A percentile compares a stretch with the other conserved stretches of the same genome.
These are phyloP conservation scores for Sphaerostilbella broomeana DNA, from an alignment of 2,329 filamentous ascomycete species.

Conservation along the genomic window DNA sequence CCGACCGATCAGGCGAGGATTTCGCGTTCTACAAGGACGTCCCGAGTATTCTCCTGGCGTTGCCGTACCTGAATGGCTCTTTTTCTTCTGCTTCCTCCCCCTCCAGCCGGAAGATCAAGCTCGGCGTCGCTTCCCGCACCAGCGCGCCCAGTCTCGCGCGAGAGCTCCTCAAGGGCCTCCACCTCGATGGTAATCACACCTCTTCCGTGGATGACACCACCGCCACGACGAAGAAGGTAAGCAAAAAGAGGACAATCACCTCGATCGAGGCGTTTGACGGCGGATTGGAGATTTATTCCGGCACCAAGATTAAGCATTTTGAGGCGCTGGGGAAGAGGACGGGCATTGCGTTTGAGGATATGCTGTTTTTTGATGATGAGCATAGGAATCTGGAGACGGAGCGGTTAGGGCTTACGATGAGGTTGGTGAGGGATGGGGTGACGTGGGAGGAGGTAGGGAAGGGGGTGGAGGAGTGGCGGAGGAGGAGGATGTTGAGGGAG, in stretches of 20 bases:
- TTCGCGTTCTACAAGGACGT: constrained; percentile 68
- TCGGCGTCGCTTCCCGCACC: constrained; percentile 78
- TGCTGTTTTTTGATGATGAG: constrained; percentile 97
- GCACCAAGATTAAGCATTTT: constrained; percentile 82
- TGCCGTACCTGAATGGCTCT: constrained; percentile 28
- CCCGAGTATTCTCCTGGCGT: constrained; percentile 57
- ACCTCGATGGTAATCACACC: constrained; percentile 38
- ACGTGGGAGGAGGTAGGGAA: constrained; percentile 69
- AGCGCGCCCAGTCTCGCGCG: constrained; percentile 70
- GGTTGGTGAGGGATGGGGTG: constrained; percentile 72
- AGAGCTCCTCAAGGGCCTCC: constrained; percentile 71
- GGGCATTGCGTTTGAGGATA: constrained; percentile 67
- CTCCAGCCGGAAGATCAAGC: constrained; percentile 33
- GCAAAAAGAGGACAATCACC: constrained; percentile 30
- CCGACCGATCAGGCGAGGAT: constrained; percentile 55
- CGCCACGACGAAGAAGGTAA: constrained; percentile 13
- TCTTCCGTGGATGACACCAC: background rate
- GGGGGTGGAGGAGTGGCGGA: constrained; percentile 76
- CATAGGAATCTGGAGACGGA: constrained; percentile 76
- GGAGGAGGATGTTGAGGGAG: constrained; percentile 47
- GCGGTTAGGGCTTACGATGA: constrained; percentile 74
- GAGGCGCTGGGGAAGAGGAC: constrained; percentile 63
- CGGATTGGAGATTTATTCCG: constrained; percentile 63
- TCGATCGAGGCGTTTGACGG: constrained; percentile 56
- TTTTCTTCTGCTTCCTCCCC: background rate